These are phyloP conservation scores for Colletotrichum plurivorum DNA, from an alignment of 2,329 filamentous ascomycete genomes.

Conservation along the genomic window DNA sequence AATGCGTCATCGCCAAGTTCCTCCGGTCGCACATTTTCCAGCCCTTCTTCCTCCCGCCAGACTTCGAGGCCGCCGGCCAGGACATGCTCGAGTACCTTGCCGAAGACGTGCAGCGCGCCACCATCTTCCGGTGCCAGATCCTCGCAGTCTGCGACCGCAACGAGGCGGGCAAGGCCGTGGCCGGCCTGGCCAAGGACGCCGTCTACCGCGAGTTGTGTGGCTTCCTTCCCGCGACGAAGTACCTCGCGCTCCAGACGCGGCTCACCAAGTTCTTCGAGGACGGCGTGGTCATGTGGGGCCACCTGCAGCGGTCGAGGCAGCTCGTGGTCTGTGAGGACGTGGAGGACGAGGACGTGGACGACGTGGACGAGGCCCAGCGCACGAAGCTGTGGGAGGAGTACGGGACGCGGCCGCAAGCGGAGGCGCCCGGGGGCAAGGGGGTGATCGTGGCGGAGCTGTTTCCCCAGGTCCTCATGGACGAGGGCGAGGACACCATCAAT, in stretches of 20 bases:
- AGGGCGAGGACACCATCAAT: conserved; percentile 33
- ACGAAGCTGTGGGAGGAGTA: conserved; percentile 44
- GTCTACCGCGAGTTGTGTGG: conserved; percentile 17
- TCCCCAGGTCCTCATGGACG: conserved; percentile 44
- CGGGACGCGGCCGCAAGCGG: conserved; percentile 15
- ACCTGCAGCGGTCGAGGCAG: conserved; percentile 46
- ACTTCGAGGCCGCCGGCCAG: conserved; percentile 38
- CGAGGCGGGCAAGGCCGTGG: conserved; percentile 9
- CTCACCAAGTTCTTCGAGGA: conserved; percentile 43
- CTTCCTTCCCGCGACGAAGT: conserved; percentile 2
- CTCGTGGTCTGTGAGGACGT: conserved; percentile 45
- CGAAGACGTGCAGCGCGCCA: conserved; percentile 44
- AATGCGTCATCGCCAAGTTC: conserved; percentile 45
- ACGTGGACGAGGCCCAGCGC: conserved; percentile 41
- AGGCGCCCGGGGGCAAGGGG: conserved; percentile 7
- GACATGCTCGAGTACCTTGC: conserved; percentile 45
- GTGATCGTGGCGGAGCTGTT: conserved; percentile 43
- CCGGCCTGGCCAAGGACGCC: conserved; percentile 16
- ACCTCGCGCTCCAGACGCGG: conserved; percentile 9
- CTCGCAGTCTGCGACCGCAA: conserved; percentile 41
- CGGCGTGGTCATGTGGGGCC: conserved; percentile 44
- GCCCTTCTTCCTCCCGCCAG: conserved; percentile 46
- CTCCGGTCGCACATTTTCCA: conserved; percentile 47
- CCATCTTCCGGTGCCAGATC: conserved; percentile 48
- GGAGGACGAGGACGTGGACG: conserved; percentile 25